A percentile compares a stretch with the other conserved stretches of the same genome.
phyloP scores from a whole-genome alignment of 1,139 yeast species.

The Hansenula lynferdii region DNA sequence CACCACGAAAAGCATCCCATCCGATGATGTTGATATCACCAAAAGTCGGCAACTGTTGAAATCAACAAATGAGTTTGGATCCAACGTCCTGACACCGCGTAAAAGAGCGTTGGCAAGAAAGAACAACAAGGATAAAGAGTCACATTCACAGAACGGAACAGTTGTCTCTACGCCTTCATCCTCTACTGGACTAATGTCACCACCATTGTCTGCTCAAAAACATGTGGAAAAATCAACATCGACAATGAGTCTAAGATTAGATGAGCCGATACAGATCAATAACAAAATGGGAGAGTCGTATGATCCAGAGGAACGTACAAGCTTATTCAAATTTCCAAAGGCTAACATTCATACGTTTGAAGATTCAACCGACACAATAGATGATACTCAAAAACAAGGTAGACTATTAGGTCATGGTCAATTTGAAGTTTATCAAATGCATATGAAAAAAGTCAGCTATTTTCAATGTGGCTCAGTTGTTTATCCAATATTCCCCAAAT shows the following conservation, averaged over 20 bases:
- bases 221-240: not conserved
- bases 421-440: constrained; percentile 60
- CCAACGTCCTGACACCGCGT: constrained; percentile 14
- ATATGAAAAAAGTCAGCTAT: constrained; percentile 61
- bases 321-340: constrained; percentile 33
- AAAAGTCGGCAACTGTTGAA: constrained; percentile 12
- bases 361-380: constrained; percentile 25
- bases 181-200: constrained; percentile 1
- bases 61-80: constrained; percentile 8
- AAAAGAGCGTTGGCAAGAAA: constrained; percentile 16
- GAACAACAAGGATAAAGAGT: not conserved
- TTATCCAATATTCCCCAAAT: constrained; percentile 62
- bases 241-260: not conserved
- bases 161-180: constrained; percentile 1
- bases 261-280: not conserved
- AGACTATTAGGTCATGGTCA: constrained; percentile 56
- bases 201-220: not conserved
- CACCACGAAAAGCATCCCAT: not conserved
- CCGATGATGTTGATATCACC: constrained; percentile 11
- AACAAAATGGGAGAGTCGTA: too few relatives aligned
- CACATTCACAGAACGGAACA: not conserved
- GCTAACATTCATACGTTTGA: constrained; percentile 42
- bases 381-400: constrained; percentile 28
- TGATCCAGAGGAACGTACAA: constrained; percentile 2
- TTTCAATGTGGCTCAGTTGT: constrained; percentile 53